Percentiles rank a stretch among this genome's conserved stretches.
These are phyloP conservation scores for Kockovaella imperatae DNA, from an alignment of 768 basidiomycete genomes.

Conservation along the genomic window DNA sequence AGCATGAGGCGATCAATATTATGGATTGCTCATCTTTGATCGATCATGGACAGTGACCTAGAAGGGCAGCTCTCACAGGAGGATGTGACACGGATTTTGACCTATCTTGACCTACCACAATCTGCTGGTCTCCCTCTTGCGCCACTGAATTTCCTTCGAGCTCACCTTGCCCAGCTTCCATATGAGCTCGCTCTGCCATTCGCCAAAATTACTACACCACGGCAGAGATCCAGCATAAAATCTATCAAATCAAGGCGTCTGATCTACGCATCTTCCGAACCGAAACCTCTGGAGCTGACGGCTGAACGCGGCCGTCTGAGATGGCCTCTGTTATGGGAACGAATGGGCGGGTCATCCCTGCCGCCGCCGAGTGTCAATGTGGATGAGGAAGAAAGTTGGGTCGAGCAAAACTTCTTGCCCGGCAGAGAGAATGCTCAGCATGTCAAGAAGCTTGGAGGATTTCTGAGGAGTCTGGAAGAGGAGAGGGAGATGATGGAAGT, in stretches of 20 bases:
- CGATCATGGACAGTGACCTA: neutral
- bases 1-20: conserved; percentile 5
- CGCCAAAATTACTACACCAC: conserved; percentile 15
- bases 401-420: conserved; percentile 17
- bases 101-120: conserved; percentile 27
- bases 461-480: conserved; percentile 59
- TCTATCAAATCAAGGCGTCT: conserved; percentile 37
- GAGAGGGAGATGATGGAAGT: conserved; percentile 47
- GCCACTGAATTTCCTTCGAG: conserved; percentile 29
- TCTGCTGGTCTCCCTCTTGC: conserved; percentile 17
- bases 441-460: conserved; percentile 43
- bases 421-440: conserved; percentile 20
- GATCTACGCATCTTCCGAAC: conserved; percentile 16
- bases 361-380: conserved; percentile 10
- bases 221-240: conserved; percentile 28
- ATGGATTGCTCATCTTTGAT: neutral
- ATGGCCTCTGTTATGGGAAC: conserved; percentile 41
- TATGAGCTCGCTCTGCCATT: conserved; percentile 21
- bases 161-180: conserved; percentile 24
- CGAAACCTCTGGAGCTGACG: conserved; percentile 5
- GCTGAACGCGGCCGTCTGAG: conserved; percentile 19
- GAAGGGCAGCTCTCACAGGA: conserved; percentile 16
- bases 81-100: conserved; percentile 21
- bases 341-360: conserved; percentile 28
- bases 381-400: conserved; percentile 19